phyloP scores from a whole-genome alignment of 2,329 filamentous ascomycete species.

The Cadophora sp. region DNA sequence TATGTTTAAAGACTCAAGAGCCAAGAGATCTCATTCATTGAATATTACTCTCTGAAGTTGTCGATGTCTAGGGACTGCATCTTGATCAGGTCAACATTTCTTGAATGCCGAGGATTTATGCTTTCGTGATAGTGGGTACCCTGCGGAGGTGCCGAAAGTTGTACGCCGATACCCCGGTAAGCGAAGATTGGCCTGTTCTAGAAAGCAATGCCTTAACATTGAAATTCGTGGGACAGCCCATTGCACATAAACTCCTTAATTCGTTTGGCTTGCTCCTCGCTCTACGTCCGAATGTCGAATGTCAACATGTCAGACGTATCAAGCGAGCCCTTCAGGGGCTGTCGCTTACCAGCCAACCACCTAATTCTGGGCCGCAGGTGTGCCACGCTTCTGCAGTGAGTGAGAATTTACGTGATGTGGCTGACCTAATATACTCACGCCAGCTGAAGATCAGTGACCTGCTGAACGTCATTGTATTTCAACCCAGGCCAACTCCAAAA shows the following conservation, averaged over 20 bases:
- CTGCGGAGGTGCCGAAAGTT: background rate
- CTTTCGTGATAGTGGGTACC: background rate
- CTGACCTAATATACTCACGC: background rate
- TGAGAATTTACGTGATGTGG: conserved; percentile 3
- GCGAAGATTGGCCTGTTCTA: background rate
- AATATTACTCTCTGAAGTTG: too few species aligned
- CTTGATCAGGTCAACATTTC: too few species aligned
- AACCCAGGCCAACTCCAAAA: background rate
- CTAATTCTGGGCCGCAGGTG: background rate
- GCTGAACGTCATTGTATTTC: background rate
- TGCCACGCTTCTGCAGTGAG: conserved; percentile 6
- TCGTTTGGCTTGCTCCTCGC: too few species aligned
- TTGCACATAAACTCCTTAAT: too few species aligned
- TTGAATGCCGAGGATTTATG: background rate
- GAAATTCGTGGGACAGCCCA: background rate
- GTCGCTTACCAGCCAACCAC: background rate
- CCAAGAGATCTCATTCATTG: too few species aligned
- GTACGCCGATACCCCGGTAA: background rate
- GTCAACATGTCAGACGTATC: background rate
- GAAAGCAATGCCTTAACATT: background rate
- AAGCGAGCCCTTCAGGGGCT: background rate
- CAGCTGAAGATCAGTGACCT: background rate
- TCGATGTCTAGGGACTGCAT: too few species aligned
- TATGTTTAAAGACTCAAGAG: too few species aligned
- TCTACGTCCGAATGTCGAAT: background rate